Evolutionary conservation across 2,329 filamentous ascomycete species (phyloP).

Genomic region (Ophiocordyceps sinensis): DNA sequence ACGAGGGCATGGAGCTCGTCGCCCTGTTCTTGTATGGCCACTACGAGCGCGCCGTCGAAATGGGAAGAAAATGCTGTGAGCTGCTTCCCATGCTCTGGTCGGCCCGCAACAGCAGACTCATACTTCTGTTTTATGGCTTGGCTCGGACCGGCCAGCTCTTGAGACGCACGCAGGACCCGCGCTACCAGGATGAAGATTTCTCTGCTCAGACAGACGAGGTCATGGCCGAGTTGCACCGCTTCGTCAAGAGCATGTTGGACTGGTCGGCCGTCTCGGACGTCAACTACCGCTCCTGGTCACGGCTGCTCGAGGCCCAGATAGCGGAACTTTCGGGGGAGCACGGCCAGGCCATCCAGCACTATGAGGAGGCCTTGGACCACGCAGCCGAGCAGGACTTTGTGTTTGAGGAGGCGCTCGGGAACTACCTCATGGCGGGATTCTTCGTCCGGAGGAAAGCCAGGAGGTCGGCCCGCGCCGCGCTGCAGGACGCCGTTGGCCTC

Average conservation of each 20-base stretch:
- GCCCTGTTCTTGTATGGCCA: slow-evolving; percentile 49
- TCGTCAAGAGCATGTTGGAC: slow-evolving; percentile 46
- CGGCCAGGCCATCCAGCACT: slow-evolving; percentile 44
- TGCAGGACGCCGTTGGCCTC: slow-evolving; percentile 52
- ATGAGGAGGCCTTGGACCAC: slow-evolving; percentile 61
- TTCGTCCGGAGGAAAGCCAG: slow-evolving; percentile 51
- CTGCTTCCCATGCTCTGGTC: slow-evolving; percentile 41
- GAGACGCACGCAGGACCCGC: slow-evolving; percentile 32
- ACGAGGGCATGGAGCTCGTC: slow-evolving; percentile 52
- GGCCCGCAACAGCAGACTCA: slow-evolving; percentile 39
- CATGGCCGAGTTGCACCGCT: slow-evolving; percentile 35
- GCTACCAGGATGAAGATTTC: slow-evolving; percentile 26
- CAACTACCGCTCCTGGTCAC: slow-evolving; percentile 59
- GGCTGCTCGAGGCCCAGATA: slow-evolving; percentile 53
- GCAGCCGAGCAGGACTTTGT: slow-evolving; percentile 50
- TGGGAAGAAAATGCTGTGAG: slow-evolving; percentile 36
- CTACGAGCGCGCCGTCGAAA: slow-evolving; percentile 41
- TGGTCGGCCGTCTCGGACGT: slow-evolving; percentile 51
- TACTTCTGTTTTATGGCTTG: slow-evolving; percentile 46
- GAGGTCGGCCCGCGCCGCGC: slow-evolving; percentile 52
- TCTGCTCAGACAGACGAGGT: slow-evolving; percentile 29
- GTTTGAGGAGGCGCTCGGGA: slow-evolving; percentile 59
- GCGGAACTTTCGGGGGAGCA: slow-evolving; percentile 45
- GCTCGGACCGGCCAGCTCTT: slow-evolving; percentile 38
- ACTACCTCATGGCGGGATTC: slow-evolving; percentile 60